Evolutionary conservation across 192 early-diverging fungal species (phyloP), one percentile per base, ranked within the genome.

Genomic region (Coemansia sp.): DNA sequence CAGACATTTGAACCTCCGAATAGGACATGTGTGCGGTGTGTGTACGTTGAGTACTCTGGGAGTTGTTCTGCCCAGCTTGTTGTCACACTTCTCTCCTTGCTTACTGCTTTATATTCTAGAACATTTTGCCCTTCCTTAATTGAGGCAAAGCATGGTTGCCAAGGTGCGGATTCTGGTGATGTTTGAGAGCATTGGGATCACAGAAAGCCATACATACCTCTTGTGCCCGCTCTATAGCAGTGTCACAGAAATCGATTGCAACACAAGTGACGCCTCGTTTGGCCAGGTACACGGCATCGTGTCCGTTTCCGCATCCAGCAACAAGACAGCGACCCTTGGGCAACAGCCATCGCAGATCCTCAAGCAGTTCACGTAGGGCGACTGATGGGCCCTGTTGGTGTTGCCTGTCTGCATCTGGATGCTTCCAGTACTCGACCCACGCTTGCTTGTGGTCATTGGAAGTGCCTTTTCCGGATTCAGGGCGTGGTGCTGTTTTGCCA

Each of bases 231-330:
- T 65, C 84, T 48, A 93, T 83, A 47, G 86, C 90, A 16, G 84
- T 77, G 62, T 81, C 74, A 65, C 87, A 87, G 56, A 90, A 74
- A 61, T 94, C 92, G 39, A 94, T 64, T n/a, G 88, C 92, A 18
- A 84, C 72, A 40, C 83, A 76, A 11, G 76, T 64, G 23, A 74
- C 53, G 11, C 79, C 75, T 0, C 74, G 67, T n/a, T 78, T 84
- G 21, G 90, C 86, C 44, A 94, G 70, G 61, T 84, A 89, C 67
- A 90, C 67, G n/a, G 92, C 90, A 70, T 95, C 94, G 60, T 90
- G 85, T 9, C 92, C 89, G 26, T 68, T 64, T n/a, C 79, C 79
- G 67, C 79, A 82, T 15, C 79, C 79, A 10, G 79, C 71, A 9
- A 82, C 65, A 61, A 82, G 68, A 42, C 74, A 76, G 16, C 79